These are phyloP conservation scores for Harrya chromipes DNA, from an alignment of 768 basidiomycete species.

Conservation along the genomic window DNA sequence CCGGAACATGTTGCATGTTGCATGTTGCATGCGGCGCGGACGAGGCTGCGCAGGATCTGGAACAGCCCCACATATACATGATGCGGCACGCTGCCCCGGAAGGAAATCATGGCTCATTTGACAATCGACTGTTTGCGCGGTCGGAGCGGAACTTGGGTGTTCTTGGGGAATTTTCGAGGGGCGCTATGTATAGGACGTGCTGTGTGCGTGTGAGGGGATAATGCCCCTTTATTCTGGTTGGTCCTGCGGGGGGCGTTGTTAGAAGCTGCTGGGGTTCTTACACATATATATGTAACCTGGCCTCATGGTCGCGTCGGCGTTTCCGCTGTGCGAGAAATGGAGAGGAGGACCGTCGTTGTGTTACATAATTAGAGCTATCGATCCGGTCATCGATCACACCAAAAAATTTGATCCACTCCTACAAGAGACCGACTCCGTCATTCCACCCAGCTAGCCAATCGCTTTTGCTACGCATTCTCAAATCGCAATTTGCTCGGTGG, in stretches of 20 bases:
- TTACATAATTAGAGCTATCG: constrained; percentile 21
- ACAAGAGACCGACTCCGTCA: background rate
- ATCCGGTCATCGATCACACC: constrained; percentile 8
- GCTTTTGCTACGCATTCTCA: constrained; percentile 19
- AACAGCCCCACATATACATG: constrained; percentile 1
- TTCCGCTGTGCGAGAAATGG: constrained; percentile 6
- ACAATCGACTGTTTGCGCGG: constrained; percentile 6
- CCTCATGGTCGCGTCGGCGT: constrained; percentile 16
- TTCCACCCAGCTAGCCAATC: constrained; percentile 17
- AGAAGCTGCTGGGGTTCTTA: constrained; percentile 17
- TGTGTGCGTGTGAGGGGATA: constrained; percentile 15
- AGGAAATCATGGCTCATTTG: constrained; percentile 16
- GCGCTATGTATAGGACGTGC: constrained; percentile 17
- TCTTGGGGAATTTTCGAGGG: constrained; percentile 3
- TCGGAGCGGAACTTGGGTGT: constrained; percentile 22
- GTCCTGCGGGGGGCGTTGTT: constrained; percentile 10
- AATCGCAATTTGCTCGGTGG: constrained; percentile 19
- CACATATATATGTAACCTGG: constrained; percentile 5
- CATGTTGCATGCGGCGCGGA: constrained; percentile 13
- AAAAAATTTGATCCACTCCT: constrained; percentile 17
- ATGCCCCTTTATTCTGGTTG: constrained; percentile 10
- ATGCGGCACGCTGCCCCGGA: constrained; percentile 13
- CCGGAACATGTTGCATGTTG: constrained; percentile 27
- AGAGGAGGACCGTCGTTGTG: background rate
- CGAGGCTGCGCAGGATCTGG: constrained; percentile 20